Base-by-base conservation (phyloP, 345 rosid species). In the Murraya koenigii region DNA sequence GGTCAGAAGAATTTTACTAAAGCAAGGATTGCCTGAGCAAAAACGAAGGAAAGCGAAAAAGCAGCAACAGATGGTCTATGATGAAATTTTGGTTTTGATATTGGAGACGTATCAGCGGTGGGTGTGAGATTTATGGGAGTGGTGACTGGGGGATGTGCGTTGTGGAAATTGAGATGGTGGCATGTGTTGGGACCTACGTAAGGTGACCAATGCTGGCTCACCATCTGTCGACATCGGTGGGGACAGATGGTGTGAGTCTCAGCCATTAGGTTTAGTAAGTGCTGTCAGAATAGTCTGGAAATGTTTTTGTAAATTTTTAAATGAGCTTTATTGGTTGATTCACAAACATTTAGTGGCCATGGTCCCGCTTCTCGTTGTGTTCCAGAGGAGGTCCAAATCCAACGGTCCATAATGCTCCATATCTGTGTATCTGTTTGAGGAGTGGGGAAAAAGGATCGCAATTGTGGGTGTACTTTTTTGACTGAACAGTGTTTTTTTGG, bases 41-140 rank as follows among this genome's bases (percentile, higher is more conserved):
- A 33, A 33, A 5, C 20, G 20, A 19, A 30, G 75, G 75, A 52
- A 67, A 66, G 10, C 1, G 25, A n/a, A 23, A 25, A 25, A 23
- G 33, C 5, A 11, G 30, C 6, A 25, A 26, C 32, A 59, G 3
- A 28, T 61, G 30, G 66, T 61, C 8, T 22, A 8, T 22, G 59
- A 7, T 7, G 61, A 58, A n/a, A 58, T 58, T 44, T 14, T 14
- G 9, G 32, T 5, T 28, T 28, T 28, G 20, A 62, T 41, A 66
- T 39, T 64, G 70, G 17, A 28, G 73, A 68, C 28, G 78, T 69
- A 36, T 72, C 66, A 64, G 77, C 83, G 89, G 86, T 75, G 56
- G 78, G 83, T 79, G 69, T 39, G 58, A 72, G 82, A 78, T 77
- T 82, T 56, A 66, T 11, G 69, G 55, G 35, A 68, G 56, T 8